A percentile compares a stretch with the other conserved stretches of the same genome.
Evolutionary conservation across 2,329 filamentous ascomycete species (phyloP).

Genomic region (Fusarium cyanostomum): DNA sequence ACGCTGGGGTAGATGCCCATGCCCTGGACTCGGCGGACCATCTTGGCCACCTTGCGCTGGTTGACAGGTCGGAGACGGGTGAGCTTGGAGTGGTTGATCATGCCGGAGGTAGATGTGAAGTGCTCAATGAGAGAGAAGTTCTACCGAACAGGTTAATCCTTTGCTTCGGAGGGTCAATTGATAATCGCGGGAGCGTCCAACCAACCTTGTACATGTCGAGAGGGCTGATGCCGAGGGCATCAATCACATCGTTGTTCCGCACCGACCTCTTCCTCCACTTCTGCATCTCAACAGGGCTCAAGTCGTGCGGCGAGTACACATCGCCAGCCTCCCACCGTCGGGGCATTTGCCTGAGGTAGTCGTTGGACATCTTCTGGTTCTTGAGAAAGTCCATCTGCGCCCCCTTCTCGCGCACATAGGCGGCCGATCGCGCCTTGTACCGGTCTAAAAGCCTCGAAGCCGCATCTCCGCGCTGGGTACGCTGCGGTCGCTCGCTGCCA

Average conservation of each 20-base stretch:
- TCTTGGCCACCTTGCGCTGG: slow-evolving; percentile 92
- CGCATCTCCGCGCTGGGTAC: slow-evolving; percentile 38
- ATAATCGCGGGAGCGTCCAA: neutral
- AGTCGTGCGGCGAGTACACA: slow-evolving; percentile 89
- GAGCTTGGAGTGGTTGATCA: slow-evolving; percentile 78
- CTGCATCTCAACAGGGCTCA: slow-evolving; percentile 78
- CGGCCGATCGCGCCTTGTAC: slow-evolving; percentile 35
- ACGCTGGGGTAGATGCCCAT: slow-evolving; percentile 92
- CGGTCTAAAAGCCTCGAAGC: slow-evolving; percentile 44
- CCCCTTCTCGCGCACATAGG: slow-evolving; percentile 42
- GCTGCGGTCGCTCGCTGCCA: slow-evolving; percentile 1
- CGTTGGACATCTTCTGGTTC: slow-evolving; percentile 55
- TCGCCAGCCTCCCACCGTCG: slow-evolving; percentile 82
- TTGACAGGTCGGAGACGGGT: slow-evolving; percentile 89
- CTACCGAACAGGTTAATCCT: slow-evolving; percentile 55
- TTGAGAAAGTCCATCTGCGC: slow-evolving; percentile 51
- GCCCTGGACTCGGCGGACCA: slow-evolving; percentile 86
- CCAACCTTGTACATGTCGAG: slow-evolving; percentile 85
- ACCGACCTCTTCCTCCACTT: slow-evolving; percentile 76
- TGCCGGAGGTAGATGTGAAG: slow-evolving; percentile 84
- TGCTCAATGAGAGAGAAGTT: slow-evolving; percentile 94
- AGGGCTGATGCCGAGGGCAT: slow-evolving; percentile 81
- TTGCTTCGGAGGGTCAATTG: neutral
- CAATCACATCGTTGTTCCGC: slow-evolving; percentile 76
- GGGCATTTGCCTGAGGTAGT: slow-evolving; percentile 70